Base-by-base conservation (phyloP, 2,329 filamentous ascomycete genomes). In the Diaporthe helianthi region DNA sequence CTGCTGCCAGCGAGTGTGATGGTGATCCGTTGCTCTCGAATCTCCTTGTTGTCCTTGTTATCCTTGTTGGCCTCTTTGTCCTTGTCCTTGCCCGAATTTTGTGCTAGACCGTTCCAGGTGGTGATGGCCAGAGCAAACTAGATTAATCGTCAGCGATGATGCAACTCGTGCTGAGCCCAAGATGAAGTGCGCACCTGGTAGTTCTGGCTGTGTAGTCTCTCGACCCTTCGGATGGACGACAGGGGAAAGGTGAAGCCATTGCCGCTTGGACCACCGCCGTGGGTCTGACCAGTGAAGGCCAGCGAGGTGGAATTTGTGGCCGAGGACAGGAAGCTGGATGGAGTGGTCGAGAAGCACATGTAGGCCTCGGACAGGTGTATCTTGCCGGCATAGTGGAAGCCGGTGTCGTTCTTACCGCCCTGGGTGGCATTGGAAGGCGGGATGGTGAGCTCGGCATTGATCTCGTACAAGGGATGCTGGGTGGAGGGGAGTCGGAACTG, bases 241-340 rank as follows among this genome's bases (percentile, higher is more conserved):
- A 99, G 86, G 5, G 96, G 96, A 67, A 98, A 89, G 2, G 93
- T 98, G 80, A 99, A 98, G 71, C 96, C 96, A 84, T 98, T 98
- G 47, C 94, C 95, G 67, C 93, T 93, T 4, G 96, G 95, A 0
- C 96, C 96, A 26, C 93, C 93, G 70, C 96, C 94, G 77, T 97
- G 92, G 33, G 95, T 98, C 79, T 97, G 93, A 19, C 94, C 96
- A 4, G 93, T 97, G 81, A 97, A 98, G 69, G 89, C 89, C 55
- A 91, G 93, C 24, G 94, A 94, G 0, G 92, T 90, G 72, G 89
- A 90, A 24, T 92, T 89, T 79, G 90, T 97, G 19, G 95, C 92
- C 0, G 91, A 90, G 72, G 90, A 90, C 51, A 93, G 80, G 80
- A 98, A 98, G 82, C 93, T 97, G 12, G 93, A 92, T 19, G 93